Evolutionary conservation across 495 filamentous ascomycete species (phyloP).

Genomic region (Trichocladium uniseriatum): DNA sequence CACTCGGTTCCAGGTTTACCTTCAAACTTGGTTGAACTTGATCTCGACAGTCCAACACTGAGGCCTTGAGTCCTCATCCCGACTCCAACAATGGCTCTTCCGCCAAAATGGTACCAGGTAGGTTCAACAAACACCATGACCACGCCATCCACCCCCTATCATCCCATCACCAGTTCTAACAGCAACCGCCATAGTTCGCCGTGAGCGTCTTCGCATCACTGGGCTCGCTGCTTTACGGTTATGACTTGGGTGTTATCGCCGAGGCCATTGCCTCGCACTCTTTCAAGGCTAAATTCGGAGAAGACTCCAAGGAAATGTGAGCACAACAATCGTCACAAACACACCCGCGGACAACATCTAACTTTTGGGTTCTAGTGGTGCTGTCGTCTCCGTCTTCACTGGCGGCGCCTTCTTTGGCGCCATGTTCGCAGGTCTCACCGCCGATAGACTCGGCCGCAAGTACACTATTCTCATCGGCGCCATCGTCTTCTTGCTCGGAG

Average conservation of each 20-base stretch:
- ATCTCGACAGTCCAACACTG: too few relatives aligned
- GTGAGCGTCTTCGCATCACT: conserved; percentile 6
- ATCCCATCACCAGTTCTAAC: too few relatives aligned
- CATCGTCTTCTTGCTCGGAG: conserved; percentile 5
- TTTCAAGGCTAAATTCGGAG: not conserved
- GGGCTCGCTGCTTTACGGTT: conserved; percentile 4
- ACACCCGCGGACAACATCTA: too few relatives aligned
- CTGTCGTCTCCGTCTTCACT: conserved; percentile 6
- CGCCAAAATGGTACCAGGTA: conserved; percentile 8
- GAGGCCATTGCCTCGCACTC: conserved; percentile 6
- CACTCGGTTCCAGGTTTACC: too few relatives aligned
- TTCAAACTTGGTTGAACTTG: too few relatives aligned
- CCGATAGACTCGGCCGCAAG: conserved; percentile 4
- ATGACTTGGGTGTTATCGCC: conserved; percentile 8
- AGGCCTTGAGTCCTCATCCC: too few relatives aligned
- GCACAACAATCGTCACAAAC: too few relatives aligned
- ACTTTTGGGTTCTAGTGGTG: too few relatives aligned
- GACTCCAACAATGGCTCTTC: too few relatives aligned
- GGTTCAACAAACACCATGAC: too few relatives aligned
- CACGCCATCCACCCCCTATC: too few relatives aligned
- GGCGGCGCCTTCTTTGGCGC: conserved; percentile 7
- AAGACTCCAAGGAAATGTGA: not conserved
- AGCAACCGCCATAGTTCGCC: too few relatives aligned
- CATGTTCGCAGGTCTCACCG: not conserved
- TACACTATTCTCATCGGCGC: conserved; percentile 4